Evolutionary conservation across 148 eudicot species (phyloP), one percentile per base, ranked within the genome.

Genomic region (Limonium bicolor): DNA sequence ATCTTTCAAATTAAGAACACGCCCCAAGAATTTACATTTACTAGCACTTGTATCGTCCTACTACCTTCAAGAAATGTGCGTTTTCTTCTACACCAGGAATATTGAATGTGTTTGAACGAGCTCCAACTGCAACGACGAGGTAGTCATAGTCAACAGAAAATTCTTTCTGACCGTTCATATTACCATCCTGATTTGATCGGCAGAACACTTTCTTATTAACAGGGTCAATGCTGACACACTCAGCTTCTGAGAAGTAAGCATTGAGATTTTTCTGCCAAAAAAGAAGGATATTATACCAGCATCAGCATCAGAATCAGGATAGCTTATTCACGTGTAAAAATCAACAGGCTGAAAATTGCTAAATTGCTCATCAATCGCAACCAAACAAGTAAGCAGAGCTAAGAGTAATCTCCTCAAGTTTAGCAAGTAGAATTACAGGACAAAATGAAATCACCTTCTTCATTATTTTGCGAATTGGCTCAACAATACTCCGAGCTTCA

Each of bases 41-140:
- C 7, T 7, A 1, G 33, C 12, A 29, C 7, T 7, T 29, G 33
- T 29, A 8, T 29, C 7, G 33, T 29, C 12, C 5, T 25, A 37
- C 27, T 63, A 69, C 87, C 76, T 79, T 79, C 64, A 79, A 63
- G 66, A 75, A 79, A 39, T 65, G 67, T 36, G 76, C 73, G 59
- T 79, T 66, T 67, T 79, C 82, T 32, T 64, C 76, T 16, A 79
- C 87, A 17, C 87, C 87, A 40, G 87, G 82, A 49, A 68, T 79
- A 63, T 79, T 79, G 56, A 79, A 79, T 48, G 87, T 79, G 53
- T 79, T 79, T 20, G 71, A 49, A 22, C 76, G 82, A 36, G 87
- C 87, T 45, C 87, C 87, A 29, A 66, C 64, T 7, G 76, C 67
- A 36, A 79, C 58, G 41, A 79, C 87, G 20, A 79, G 82, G 56